Percentiles rank a stretch among this genome's conserved stretches.
These are phyloP conservation scores for Scenedesmus sp. DNA, from an alignment of 163 green algal genomes.

Conservation along the genomic window DNA sequence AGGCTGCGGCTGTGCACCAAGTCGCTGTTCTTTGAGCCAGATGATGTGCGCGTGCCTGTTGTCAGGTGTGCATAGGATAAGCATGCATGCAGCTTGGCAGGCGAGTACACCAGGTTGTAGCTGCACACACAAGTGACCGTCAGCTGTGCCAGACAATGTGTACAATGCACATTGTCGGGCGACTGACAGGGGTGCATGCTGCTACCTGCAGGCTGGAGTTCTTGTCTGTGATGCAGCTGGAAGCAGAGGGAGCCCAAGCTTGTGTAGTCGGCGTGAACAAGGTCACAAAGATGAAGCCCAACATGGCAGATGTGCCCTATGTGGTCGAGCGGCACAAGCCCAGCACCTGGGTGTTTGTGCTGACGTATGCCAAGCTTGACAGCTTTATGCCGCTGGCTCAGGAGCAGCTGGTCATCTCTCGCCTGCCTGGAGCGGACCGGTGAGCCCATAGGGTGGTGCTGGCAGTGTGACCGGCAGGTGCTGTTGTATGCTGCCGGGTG, in stretches of 20 bases:
- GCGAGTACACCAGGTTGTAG: background rate
- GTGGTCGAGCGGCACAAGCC: slow-evolving; percentile 60
- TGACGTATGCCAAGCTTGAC: slow-evolving; percentile 78
- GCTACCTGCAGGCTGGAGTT: slow-evolving; percentile 69
- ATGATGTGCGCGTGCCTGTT: slow-evolving; percentile 89
- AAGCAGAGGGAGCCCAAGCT: slow-evolving; percentile 49
- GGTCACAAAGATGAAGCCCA: slow-evolving; percentile 75
- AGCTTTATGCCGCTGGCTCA: slow-evolving; percentile 78
- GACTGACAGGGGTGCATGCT: background rate
- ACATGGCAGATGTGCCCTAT: slow-evolving; percentile 83
- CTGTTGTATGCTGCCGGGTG: too few species aligned
- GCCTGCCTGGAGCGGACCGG: slow-evolving; percentile 69
- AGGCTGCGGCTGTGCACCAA: slow-evolving; percentile 87
- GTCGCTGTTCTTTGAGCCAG: slow-evolving; percentile 94
- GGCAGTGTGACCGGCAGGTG: background rate
- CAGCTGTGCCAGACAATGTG: background rate
- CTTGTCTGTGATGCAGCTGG: slow-evolving; percentile 60
- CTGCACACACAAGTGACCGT: background rate
- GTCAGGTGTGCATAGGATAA: slow-evolving; percentile 67
- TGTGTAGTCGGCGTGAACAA: slow-evolving; percentile 63
- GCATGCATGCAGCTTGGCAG: background rate
- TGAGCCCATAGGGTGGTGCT: background rate
- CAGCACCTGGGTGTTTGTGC: slow-evolving; percentile 79
- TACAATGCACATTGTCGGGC: background rate
- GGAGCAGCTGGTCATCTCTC: slow-evolving; percentile 76